A percentile compares a stretch with the other conserved stretches of the same genome.
Conservation (phyloP, 1,284 basidiomycete genomes). For the Ustilago hordei region DNA sequence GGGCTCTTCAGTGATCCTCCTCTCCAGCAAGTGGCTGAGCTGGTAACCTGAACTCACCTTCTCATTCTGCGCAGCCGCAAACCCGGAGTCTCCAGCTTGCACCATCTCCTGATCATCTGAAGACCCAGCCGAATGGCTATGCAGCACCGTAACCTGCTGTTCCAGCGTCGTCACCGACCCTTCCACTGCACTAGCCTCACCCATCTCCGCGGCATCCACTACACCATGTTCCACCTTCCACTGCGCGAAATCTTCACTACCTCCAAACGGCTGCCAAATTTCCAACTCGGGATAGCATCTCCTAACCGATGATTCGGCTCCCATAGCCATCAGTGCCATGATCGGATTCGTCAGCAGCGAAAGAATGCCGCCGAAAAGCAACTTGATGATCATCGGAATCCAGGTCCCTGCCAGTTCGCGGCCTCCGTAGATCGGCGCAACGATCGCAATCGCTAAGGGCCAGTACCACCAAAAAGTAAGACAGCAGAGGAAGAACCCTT, state of each 20-base stretch:
- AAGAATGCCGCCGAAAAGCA: slow-evolving; percentile 64
- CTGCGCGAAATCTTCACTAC: slow-evolving; percentile 33
- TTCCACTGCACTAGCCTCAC: slow-evolving; percentile 2
- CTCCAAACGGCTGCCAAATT: slow-evolving; percentile 48
- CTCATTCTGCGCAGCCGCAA: background rate
- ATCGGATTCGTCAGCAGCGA: slow-evolving; percentile 65
- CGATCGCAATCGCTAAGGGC: slow-evolving; percentile 65
- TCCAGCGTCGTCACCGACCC: slow-evolving; percentile 2
- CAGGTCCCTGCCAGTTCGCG: slow-evolving; percentile 65
- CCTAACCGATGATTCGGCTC: slow-evolving; percentile 58
- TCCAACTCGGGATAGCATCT: slow-evolving; percentile 55
- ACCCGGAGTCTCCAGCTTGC: background rate
- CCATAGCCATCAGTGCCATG: slow-evolving; percentile 66
- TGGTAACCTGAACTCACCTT: slow-evolving; percentile 12
- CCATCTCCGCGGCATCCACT: slow-evolving; percentile 16
- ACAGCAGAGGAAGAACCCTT: slow-evolving; percentile 58
- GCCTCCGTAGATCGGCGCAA: slow-evolving; percentile 65
- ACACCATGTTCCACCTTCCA: slow-evolving; percentile 46
- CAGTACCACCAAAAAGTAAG: slow-evolving; percentile 67
- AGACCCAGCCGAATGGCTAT: slow-evolving; percentile 13
- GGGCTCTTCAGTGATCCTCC: slow-evolving; percentile 41
- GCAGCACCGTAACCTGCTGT: background rate
- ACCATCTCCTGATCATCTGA: slow-evolving; percentile 13
- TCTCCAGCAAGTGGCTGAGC: slow-evolving; percentile 28
- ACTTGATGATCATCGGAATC: slow-evolving; percentile 68